Conservation (phyloP, 768 basidiomycete species). For the Pleurotus giganteus region DNA sequence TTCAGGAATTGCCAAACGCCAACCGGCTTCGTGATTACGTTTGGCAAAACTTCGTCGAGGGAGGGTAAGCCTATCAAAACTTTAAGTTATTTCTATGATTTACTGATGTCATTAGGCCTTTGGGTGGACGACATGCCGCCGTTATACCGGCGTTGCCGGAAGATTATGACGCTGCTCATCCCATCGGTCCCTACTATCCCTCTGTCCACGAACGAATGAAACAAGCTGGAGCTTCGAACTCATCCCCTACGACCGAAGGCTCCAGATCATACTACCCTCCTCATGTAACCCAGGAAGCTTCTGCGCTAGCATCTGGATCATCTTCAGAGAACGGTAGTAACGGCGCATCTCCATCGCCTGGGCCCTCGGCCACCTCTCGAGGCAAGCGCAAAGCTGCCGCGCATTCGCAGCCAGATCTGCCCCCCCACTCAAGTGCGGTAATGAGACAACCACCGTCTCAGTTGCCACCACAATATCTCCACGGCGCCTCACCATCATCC, state of each 20-base stretch:
- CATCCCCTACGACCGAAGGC: not conserved
- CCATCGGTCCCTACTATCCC: conserved; percentile 47
- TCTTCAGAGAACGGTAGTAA: conserved; percentile 9
- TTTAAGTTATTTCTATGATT: conserved; percentile 7
- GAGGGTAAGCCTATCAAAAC: conserved; percentile 58
- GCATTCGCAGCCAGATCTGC: not conserved
- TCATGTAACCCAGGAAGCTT: conserved; percentile 8
- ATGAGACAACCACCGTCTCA: not conserved
- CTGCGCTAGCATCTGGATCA: not conserved
- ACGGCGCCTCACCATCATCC: conserved; percentile 11
- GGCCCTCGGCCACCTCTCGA: conserved; percentile 4
- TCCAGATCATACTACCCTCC: conserved; percentile 10
- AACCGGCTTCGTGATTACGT: conserved; percentile 76
- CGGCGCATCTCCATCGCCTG: conserved; percentile 8
- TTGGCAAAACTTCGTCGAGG: conserved; percentile 84
- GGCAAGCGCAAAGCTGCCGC: conserved; percentile 8
- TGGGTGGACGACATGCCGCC: conserved; percentile 80
- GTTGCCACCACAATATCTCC: not conserved
- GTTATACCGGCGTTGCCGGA: conserved; percentile 81
- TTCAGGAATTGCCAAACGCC: conserved; percentile 80
- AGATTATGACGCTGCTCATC: conserved; percentile 55
- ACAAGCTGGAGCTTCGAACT: conserved; percentile 18
- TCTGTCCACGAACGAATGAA: conserved; percentile 31
- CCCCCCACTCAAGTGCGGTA: not conserved
- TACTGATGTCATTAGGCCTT: conserved; percentile 43